Base-by-base conservation (phyloP, 1,284 basidiomycete genomes). In the Apiotrichum laibachii region DNA sequence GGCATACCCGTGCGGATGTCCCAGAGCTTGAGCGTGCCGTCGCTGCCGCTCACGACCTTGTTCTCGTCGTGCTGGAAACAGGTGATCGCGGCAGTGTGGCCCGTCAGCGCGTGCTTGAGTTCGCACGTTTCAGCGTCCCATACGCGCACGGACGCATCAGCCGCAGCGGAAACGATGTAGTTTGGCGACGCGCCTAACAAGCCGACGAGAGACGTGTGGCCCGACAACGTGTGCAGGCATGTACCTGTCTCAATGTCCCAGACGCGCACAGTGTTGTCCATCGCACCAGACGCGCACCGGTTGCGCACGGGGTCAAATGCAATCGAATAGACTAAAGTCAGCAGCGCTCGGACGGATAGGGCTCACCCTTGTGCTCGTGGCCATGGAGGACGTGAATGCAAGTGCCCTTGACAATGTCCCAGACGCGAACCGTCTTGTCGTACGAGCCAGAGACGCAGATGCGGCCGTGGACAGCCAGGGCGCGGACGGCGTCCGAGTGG, bases 11-110 rank as follows among this genome's bases (percentile, higher is more conserved):
- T 89, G 49, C 86, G 81, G 60, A 94, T 84, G 73, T 96, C 89
- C 94, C 94, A 97, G 85, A 96, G 89, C 82, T 96, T 96, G 66
- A 97, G 82, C 45, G 90, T 92, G n/a, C 93, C 94, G 69, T 96
- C 93, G 12, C 88, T 90, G 9, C 94, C 93, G 67, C 88, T 90
- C 46, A 97, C 83, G 52, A 97, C 90, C 75, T 95, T 95, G 82
- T 90, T 90, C 73, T 96, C 93, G 72, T 96, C 93, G 70, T 96
- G 93, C 77, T 93, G 90, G 84, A 96, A 96, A 77, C 93, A 97
- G 9, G 93, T 96, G 69, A 97, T 96, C 13, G 93, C 92, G 22
- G 92, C 92, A 4, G 89, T 88, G 76, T 96, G 93, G 1, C 89
- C 90, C 1, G 88, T 86, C 44, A 96, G 84, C 0, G 87, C 86